Evolutionary conservation across 129 eudicot species (phyloP), one percentile per base, ranked within the genome.

Genomic region (Flaveria ramosissima): DNA sequence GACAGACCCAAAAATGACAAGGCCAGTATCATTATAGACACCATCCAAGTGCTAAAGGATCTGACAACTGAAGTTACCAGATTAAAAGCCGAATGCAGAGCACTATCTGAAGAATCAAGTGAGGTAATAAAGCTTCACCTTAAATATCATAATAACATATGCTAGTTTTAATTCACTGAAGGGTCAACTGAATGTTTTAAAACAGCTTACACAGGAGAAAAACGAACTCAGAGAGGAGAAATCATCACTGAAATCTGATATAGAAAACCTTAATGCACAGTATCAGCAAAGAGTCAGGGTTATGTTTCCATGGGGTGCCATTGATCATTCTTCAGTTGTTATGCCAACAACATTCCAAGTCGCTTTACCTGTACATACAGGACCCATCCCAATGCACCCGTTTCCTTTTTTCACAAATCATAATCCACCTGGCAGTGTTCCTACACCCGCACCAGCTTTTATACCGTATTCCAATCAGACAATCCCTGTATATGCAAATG

Each of bases 171-270:
- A 13, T 75, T 42, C 26, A 67, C 60, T 59, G 11, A 13, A 60
- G 36, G 36, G 30, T 72, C 75, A 13, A 51, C 3, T 42, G 56
- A 48, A 26, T 17, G 27, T 27, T 41, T 24, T 73, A 50, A 39
- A 76, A 80, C 86, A 88, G 92, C 77, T 88, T 24, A 88, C 81
- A 43, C 88, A 74, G 83, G 92, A 88, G 84, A 88, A 85, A 51
- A 85, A 81, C 66, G 92, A 88, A 78, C 87, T 88, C 43, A 83
- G 84, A 81, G 83, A 80, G 65, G 92, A 88, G 84, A 88, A 83
- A 76, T 77, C 84, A 17, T 80, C 86, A 53, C 84, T 88, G 16
- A 85, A 83, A 81, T 77, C 88, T 20, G 87, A 85, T 32, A 71
- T 85, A 63, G 89, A 85, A 55, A 88, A 59, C 80, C 88, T 85